Evolutionary conservation across 2,329 filamentous ascomycete species (phyloP).

Genomic region (Alternaria rosae): DNA sequence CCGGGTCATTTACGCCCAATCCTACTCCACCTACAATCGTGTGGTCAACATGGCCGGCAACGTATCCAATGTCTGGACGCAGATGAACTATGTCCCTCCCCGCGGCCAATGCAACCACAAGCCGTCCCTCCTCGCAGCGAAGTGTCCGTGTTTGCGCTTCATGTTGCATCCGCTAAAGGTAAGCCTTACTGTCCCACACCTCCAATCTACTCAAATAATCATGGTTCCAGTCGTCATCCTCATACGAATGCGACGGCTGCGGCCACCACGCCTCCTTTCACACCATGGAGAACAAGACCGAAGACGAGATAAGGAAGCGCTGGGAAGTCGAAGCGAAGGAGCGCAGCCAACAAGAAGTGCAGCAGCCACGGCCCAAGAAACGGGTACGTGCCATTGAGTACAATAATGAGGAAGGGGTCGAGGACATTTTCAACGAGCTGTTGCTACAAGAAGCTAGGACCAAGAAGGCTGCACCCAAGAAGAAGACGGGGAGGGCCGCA

Average conservation of each 20-base stretch:
- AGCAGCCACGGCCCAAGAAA: constrained; percentile 34
- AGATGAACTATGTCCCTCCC: constrained; percentile 60
- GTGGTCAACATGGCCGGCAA: constrained; percentile 19
- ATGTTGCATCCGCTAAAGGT: constrained; percentile 66
- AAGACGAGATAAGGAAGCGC: constrained; percentile 56
- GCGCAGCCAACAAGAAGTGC: constrained; percentile 22
- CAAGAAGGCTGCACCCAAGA: not conserved
- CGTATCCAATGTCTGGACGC: constrained; percentile 56
- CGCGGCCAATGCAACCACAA: constrained; percentile 61
- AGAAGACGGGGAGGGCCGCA: constrained; percentile 6
- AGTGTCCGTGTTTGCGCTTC: constrained; percentile 62
- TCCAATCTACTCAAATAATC: not conserved
- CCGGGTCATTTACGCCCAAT: not conserved
- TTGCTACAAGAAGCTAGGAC: constrained; percentile 10
- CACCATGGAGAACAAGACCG: constrained; percentile 59
- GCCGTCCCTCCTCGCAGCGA: constrained; percentile 53
- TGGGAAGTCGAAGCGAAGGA: constrained; percentile 54
- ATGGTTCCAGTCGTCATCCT: constrained; percentile 53
- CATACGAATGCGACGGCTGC: constrained; percentile 65
- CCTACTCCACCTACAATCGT: not conserved
- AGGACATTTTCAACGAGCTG: constrained; percentile 3
- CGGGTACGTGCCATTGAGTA: constrained; percentile 38
- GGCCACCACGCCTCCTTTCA: constrained; percentile 64
- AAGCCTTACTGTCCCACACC: not conserved
- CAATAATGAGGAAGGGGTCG: not conserved